phyloP scores from a whole-genome alignment of 176 grass and related monocot genomes.

The Bromus sterilis region DNA sequence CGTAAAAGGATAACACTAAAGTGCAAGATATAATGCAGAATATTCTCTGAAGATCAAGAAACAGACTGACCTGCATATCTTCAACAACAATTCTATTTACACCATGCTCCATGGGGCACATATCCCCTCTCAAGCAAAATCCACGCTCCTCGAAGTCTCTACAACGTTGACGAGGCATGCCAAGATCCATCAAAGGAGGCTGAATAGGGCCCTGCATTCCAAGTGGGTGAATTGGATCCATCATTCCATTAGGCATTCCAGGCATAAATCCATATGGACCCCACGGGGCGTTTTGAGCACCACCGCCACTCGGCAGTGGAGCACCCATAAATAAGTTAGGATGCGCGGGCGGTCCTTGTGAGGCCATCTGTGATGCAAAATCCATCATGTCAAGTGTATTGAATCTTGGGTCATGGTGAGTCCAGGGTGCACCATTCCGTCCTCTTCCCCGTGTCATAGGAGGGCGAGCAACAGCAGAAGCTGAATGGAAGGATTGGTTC shows the following conservation, averaged over 20 bases:
- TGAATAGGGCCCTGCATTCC: conserved; percentile 66
- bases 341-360: conserved; percentile 59
- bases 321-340: conserved; percentile 53
- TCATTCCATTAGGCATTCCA: conserved; percentile 78
- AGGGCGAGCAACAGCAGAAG: conserved; percentile 28
- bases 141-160: conserved; percentile 95
- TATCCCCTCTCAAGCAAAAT: conserved; percentile 97
- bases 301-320: conserved; percentile 37
- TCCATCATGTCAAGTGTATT: conserved; percentile 67
- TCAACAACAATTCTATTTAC: conserved; percentile 98
- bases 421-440: conserved; percentile 50
- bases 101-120: conserved; percentile 98
- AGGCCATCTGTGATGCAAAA: conserved; percentile 69
- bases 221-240: conserved; percentile 80
- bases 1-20: neutral
- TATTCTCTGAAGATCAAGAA: conserved; percentile 30
- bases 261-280: conserved; percentile 86
- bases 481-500: conserved; percentile 40
- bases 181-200: conserved; percentile 70
- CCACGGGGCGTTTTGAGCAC: conserved; percentile 58
- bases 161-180: conserved; percentile 84
- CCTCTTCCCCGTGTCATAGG: conserved; percentile 70
- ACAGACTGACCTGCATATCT: conserved; percentile 80
- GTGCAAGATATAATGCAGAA: conserved; percentile 16
- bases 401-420: conserved; percentile 71